Evolutionary conservation across 1,284 basidiomycete genomes (phyloP).

Genomic region (Lignosus rhinocerotis): DNA sequence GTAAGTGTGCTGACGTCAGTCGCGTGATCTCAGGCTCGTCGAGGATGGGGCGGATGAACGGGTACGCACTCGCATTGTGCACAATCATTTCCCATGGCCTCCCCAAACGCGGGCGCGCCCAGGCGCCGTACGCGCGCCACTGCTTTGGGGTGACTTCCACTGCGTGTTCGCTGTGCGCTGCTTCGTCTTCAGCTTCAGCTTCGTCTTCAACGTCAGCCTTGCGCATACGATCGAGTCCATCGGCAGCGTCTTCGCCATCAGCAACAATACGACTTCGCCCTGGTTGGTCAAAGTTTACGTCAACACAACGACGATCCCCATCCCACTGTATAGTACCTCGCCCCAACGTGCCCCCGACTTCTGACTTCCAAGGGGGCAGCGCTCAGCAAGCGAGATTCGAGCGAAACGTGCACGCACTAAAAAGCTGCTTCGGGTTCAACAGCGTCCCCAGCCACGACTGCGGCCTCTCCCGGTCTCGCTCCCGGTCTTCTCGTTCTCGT

Average conservation of each 20-base stretch:
- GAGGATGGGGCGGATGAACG: neutral
- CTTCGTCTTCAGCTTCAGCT: neutral
- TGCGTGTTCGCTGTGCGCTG: neutral
- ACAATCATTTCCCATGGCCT: constrained; percentile 20
- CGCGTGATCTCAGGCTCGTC: constrained; percentile 3
- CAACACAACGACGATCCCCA: neutral
- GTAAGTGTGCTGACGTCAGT: too few relatives aligned
- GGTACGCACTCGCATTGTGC: constrained; percentile 31
- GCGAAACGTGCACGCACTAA: constrained; percentile 16
- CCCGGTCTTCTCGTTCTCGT: neutral
- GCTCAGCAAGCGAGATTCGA: neutral
- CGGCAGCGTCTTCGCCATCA: neutral
- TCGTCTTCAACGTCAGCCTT: neutral
- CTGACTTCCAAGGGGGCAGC: neutral
- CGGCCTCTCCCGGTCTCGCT: neutral
- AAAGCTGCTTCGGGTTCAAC: constrained; percentile 16
- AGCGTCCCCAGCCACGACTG: constrained; percentile 19
- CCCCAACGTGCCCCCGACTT: too few relatives aligned
- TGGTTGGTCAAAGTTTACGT: constrained; percentile 13
- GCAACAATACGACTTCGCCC: constrained; percentile 5
- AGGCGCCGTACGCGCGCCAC: constrained; percentile 33
- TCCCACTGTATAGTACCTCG: too few relatives aligned
- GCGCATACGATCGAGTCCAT: neutral
- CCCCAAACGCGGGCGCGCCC: constrained; percentile 31
- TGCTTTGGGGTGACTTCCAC: constrained; percentile 21